Base-by-base conservation (phyloP, 352 stramenopile genomes). In the Pythium dissimile region DNA sequence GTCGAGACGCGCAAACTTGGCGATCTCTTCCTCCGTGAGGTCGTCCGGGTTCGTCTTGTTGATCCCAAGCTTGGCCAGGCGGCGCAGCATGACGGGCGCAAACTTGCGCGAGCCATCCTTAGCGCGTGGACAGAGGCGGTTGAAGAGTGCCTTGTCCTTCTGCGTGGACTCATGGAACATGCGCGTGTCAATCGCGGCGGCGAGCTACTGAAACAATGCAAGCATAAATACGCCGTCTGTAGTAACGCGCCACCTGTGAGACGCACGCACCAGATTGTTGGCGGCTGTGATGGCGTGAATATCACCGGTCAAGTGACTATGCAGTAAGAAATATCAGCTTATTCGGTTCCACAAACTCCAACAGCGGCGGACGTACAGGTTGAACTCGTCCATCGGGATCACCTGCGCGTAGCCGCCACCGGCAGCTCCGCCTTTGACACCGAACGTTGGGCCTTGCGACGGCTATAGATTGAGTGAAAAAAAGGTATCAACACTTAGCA, bases 211-310 rank as follows among this genome's bases (percentile, higher is more conserved):
- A 2, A n/a, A n/a, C n/a, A n/a, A n/a, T n/a, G n/a, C n/a, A n/a
- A n/a, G n/a, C n/a, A n/a, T 16, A 60, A 59, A 16, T 44, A 5
- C 27, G 37, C 15, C 6, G 30, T 35, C 20, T 5, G n/a, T 34
- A 44, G 32, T 21, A 10, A 3, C 26, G 21, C 16, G 16, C 0
- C 26, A 30, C 20, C n/a, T 12, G n/a, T 34, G 3, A 28, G 20
- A 32, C 4, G 16, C 15, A 21, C 64, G 54, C 53, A 89, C 77
- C 27, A 99, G 66, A 71, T 99, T 99, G 78, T 99, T 99, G 7
- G 96, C 95, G 21, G 96, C 96, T 34, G 94, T 98, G 63, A 99
- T 98, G 23, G 97, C 97, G 58, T 99, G 97, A 63, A 99, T 99
- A 63, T 99, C 97, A 26, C 97, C 96, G 16, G 97, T 99, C 42